These are phyloP conservation scores for Saccharomycodes ludwigii DNA, from an alignment of 805 yeast genomes.

Conservation along the genomic window DNA sequence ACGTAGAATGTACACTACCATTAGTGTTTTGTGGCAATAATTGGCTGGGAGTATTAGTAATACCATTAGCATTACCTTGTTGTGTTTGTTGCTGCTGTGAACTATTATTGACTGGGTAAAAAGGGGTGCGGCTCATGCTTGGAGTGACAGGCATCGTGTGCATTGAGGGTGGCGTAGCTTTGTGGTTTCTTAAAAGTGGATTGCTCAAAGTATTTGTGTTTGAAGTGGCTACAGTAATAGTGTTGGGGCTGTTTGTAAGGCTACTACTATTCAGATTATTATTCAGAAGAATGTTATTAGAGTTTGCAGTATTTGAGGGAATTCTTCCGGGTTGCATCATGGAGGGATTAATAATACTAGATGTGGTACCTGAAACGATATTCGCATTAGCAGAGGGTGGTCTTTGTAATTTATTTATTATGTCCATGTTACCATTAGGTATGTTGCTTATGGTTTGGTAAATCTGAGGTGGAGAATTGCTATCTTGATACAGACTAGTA, in stretches of 20 bases:
- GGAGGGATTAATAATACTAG: no score
- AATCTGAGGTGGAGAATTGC: no score
- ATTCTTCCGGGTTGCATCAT: no score
- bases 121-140: slow-evolving; percentile 2
- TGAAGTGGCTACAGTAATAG: slow-evolving; percentile 1
- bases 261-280: background rate
- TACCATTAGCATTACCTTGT: slow-evolving; percentile 3
- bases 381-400: no score
- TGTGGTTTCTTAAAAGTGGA: slow-evolving; percentile 21
- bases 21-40: slow-evolving; percentile 22
- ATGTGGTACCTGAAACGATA: no score
- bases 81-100: slow-evolving; percentile 6
- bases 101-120: slow-evolving; percentile 1
- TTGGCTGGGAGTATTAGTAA: slow-evolving; percentile 9
- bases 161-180: slow-evolving; percentile 15
- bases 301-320: no score
- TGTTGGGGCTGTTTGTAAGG: slow-evolving; percentile 2
- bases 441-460: no score
- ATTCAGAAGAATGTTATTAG: no score
- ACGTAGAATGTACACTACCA: slow-evolving; percentile 23
- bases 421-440: no score
- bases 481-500: no score
- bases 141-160: slow-evolving; percentile 8
- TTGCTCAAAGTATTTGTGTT: slow-evolving; percentile 14
- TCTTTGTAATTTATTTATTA: no score